Percentiles rank a stretch among this genome's conserved stretches.
Evolutionary conservation across 2,329 filamentous ascomycete genomes (phyloP).

Genomic region (Cercospora sesami): DNA sequence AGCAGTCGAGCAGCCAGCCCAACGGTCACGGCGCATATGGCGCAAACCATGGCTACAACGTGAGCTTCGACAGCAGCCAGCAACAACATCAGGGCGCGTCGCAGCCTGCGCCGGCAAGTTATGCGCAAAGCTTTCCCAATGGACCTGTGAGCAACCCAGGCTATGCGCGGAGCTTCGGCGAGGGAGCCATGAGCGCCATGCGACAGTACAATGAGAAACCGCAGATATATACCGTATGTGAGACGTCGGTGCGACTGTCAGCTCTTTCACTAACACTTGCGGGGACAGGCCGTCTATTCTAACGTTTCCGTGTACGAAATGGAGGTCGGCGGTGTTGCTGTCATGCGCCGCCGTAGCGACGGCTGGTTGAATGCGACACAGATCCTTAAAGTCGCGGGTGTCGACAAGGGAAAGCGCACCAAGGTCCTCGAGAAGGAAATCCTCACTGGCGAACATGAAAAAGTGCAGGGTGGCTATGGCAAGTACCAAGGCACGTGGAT

Average conservation of each 20-base stretch:
- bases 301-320: slow-evolving; percentile 97
- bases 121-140: slow-evolving; percentile 38
- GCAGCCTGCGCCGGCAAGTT: slow-evolving; percentile 27
- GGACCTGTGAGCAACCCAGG: slow-evolving; percentile 42
- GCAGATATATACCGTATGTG: slow-evolving; percentile 53
- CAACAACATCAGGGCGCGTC: slow-evolving; percentile 26
- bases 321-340: slow-evolving; percentile 88
- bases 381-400: slow-evolving; percentile 94
- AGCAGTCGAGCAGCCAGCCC: slow-evolving; percentile 27
- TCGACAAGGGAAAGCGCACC: slow-evolving; percentile 95
- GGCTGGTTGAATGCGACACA: slow-evolving; percentile 98
- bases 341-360: slow-evolving; percentile 93
- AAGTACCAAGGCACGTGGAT: slow-evolving; percentile 99
- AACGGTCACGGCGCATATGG: slow-evolving; percentile 23
- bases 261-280: neutral
- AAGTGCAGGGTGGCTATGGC: slow-evolving; percentile 96
- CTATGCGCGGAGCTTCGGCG: slow-evolving; percentile 39
- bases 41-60: slow-evolving; percentile 32
- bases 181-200: slow-evolving; percentile 28
- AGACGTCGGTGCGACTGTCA: neutral
- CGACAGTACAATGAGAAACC: slow-evolving; percentile 41
- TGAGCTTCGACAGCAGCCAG: slow-evolving; percentile 35
- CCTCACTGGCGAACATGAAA: slow-evolving; percentile 92
- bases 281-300: slow-evolving; percentile 76
- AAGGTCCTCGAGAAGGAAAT: slow-evolving; percentile 99